These are phyloP conservation scores for Trichosporon sp. DNA, from an alignment of 1,284 basidiomycete genomes.

Conservation along the genomic window DNA sequence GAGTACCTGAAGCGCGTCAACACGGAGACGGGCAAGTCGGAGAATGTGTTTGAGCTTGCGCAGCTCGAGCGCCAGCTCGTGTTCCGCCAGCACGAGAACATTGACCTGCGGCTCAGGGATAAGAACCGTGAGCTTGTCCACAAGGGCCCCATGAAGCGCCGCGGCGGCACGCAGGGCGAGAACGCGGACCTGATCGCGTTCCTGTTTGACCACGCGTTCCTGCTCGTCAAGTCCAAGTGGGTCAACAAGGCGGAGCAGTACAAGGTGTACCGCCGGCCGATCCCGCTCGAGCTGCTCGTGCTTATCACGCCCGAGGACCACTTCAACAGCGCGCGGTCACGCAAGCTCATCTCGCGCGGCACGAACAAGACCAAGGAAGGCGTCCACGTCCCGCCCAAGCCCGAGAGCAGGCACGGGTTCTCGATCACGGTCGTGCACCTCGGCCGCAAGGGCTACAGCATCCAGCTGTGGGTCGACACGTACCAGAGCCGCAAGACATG, in stretches of 20 bases:
- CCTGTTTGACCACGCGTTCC: constrained; percentile 91
- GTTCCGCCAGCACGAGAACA: constrained; percentile 78
- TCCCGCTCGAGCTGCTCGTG: constrained; percentile 88
- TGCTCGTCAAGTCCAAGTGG: constrained; percentile 88
- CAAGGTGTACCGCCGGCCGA: constrained; percentile 91
- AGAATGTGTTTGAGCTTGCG: constrained; percentile 87
- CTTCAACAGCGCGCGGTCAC: constrained; percentile 42
- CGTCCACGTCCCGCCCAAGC: constrained; percentile 50
- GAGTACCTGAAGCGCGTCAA: constrained; percentile 87
- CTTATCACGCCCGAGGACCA: constrained; percentile 75
- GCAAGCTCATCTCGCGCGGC: constrained; percentile 43
- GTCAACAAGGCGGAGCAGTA: constrained; percentile 85
- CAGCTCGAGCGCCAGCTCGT: constrained; percentile 84
- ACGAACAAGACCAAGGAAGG: constrained; percentile 21
- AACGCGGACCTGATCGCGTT: constrained; percentile 87
- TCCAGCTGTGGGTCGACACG: constrained; percentile 89
- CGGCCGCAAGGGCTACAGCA: constrained; percentile 85
- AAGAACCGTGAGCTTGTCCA: constrained; percentile 87
- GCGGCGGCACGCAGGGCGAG: constrained; percentile 69
- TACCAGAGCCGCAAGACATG: constrained; percentile 85
- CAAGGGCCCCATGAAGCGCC: constrained; percentile 88
- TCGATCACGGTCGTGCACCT: constrained; percentile 91
- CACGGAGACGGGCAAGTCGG: constrained; percentile 81
- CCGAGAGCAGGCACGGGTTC: constrained; percentile 80
- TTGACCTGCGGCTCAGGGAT: constrained; percentile 79